phyloP scores from a whole-genome alignment of 1,139 yeast genomes.

The Nakaseomyces delphensis region DNA sequence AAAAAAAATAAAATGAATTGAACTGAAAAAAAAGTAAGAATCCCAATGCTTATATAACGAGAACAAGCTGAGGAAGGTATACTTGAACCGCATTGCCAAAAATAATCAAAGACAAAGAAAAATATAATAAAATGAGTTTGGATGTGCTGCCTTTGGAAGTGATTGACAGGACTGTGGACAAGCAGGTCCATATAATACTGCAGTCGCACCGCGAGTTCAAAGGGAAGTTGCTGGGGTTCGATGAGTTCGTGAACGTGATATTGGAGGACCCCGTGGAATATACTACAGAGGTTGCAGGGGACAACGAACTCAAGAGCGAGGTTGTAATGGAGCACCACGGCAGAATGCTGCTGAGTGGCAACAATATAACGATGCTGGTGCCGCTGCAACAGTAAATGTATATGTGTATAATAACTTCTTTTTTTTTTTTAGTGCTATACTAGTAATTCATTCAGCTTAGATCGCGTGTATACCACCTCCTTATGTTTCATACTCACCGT shows the following conservation, averaged over 20 bases:
- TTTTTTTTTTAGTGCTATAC: neutral
- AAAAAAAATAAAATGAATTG: too few species aligned
- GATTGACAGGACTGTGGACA: constrained; percentile 81
- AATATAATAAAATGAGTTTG: neutral
- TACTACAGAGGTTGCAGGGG: constrained; percentile 16
- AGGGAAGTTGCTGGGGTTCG: constrained; percentile 86
- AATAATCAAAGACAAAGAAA: neutral
- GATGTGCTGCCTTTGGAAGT: constrained; percentile 62
- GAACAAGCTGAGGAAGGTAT: too few species aligned
- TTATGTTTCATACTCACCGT: constrained; percentile 28
- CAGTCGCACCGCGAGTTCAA: constrained; percentile 68
- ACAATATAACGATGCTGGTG: constrained; percentile 70
- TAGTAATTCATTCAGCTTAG: constrained; percentile 16
- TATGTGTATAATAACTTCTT: neutral
- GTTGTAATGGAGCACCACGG: constrained; percentile 33
- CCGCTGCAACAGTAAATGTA: constrained; percentile 24
- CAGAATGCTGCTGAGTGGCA: constrained; percentile 80
- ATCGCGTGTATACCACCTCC: constrained; percentile 25
- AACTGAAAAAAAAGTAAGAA: too few species aligned
- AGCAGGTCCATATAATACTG: constrained; percentile 68
- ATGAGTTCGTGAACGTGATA: constrained; percentile 90
- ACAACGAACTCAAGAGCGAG: constrained; percentile 37
- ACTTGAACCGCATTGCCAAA: too few species aligned
- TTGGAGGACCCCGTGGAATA: constrained; percentile 70
- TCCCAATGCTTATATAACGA: too few species aligned